Evolutionary conservation across 2,329 filamentous ascomycete species (phyloP), one percentile per base, ranked within the genome.

Genomic region (Huntiella omanensis): DNA sequence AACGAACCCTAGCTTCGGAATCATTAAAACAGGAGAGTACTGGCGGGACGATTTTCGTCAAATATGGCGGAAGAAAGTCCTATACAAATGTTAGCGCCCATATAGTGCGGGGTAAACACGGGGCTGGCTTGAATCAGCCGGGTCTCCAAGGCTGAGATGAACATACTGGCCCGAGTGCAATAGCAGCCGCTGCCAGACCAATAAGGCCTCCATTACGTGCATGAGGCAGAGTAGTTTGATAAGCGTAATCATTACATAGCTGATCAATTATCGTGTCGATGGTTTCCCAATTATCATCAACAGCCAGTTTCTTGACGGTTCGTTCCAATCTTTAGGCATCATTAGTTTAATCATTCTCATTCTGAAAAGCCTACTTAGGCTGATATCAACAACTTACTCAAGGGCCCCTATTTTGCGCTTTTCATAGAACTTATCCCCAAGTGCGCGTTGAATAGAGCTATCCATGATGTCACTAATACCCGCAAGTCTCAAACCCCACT

Each of bases 361-460:
- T 15, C 4, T n/a, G 8, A 34, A 34, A 34, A 13, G 32, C 8
- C 40, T 12, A 32, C 32, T 15, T 12, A 32, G 40, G 35, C 28
- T 16, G 34, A 40, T 11, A 19, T 35, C 41, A 36, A 34, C 50
- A 44, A 67, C 81, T 57, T 77, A 94, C 86, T 98, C 91, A 49
- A 98, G 75, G 55, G 92, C 91, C 53, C 91, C 91, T 58, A 86
- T 80, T 64, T 98, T 98, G 60, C 92, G 77, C 69, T 92, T 94
- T 60, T 98, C 91, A 62, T 98, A 98, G 59, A 96, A 80, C 74
- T 95, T 98, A 66, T 98, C 91, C 60, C 92, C 93, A 59, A 98
- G 71, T 54, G 87, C 74, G 55, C 88, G 83, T 64, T 92, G 85
- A 60, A 95, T 84, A 59, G 78, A 80, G 58, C 75, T 70, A 68